A percentile compares a stretch with the other conserved stretches of the same genome.
Evolutionary conservation across 2,329 filamentous ascomycete genomes (phyloP).

Genomic region (Fusarium drepaniforme): DNA sequence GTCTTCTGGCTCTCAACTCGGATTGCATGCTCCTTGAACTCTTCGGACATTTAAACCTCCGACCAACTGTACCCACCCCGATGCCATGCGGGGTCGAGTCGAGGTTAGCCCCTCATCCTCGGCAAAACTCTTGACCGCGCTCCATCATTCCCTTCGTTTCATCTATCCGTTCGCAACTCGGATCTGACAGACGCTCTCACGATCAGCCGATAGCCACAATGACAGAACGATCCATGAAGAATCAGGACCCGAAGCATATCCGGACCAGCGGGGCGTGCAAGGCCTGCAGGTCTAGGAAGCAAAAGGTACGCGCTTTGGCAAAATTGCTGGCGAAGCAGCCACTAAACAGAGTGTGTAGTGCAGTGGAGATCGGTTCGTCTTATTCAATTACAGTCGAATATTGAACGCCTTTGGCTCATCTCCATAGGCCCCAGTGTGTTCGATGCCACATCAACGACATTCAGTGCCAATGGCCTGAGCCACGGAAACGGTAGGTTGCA

Average conservation of each 20-base stretch:
- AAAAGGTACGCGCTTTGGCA: not conserved
- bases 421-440: not conserved
- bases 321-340: not conserved
- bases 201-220: not conserved
- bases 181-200: not conserved
- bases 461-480: not conserved
- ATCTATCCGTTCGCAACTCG: not conserved
- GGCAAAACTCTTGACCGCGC: not conserved
- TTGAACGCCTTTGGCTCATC: not conserved
- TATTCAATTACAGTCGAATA: not conserved
- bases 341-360: not conserved
- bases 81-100: not conserved
- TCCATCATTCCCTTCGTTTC: not conserved
- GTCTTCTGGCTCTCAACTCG: not conserved
- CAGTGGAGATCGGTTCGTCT: not conserved
- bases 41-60: not conserved
- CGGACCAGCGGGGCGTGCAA: constrained; percentile 1
- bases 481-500: not conserved
- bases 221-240: not conserved
- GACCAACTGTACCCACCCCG: not conserved
- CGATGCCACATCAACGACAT: constrained; percentile 1
- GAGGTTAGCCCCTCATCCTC: not conserved
- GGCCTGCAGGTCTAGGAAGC: constrained; percentile 3
- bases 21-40: not conserved
- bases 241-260: not conserved